Base-by-base conservation (phyloP, 805 yeast species). In the Hanseniaspora jakobsenii region DNA sequence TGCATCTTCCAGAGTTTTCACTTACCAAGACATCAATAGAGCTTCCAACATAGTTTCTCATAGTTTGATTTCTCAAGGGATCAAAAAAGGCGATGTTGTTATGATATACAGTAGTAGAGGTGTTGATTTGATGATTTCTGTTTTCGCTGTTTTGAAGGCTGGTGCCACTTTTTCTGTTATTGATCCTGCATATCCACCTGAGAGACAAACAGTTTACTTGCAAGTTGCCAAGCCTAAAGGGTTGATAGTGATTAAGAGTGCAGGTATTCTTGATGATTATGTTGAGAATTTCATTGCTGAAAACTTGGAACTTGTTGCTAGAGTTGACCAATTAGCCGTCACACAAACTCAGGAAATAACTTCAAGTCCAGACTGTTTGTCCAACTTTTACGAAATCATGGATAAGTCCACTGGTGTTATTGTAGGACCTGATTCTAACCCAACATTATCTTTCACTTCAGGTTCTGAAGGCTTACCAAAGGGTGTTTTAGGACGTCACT, bases 381-480 rank as follows among this genome's bases (percentile, higher is more conserved):
- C 60, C 0, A 60, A 64, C 1, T 74, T 69, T 50, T 65, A 66
- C 42, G 56, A 64, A 38, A 67, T 61, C 52, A 72, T 69, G 51
- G 67, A 70, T 44, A 62, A 70, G 28, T 73, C 85, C 45, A 81
- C 95, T 1, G 95, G 95, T 31, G 91, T 91, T 8, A 64, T 78
- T 34, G 97, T 91, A 29, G 98, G 98, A 1, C 99, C 99, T 2
- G 99, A 91, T 61, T 80, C 91, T 31, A 89, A 89, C 56, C 99
- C 99, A 39, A 91, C 99, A 6, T 69, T 91, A 43, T 82, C 95
- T 0, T 91, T 91, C 66, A 91, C 99, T 5, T 83, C 95, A 17
- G 99, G 99, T 26, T 83, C 95, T 6, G 99, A 91, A 63, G 99
- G 99, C 62, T 70, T 89, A 51, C 99, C 99, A 53, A 91, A 91